Base-by-base conservation (phyloP, 345 rosid genomes). In the Schrenkiella parvula region DNA sequence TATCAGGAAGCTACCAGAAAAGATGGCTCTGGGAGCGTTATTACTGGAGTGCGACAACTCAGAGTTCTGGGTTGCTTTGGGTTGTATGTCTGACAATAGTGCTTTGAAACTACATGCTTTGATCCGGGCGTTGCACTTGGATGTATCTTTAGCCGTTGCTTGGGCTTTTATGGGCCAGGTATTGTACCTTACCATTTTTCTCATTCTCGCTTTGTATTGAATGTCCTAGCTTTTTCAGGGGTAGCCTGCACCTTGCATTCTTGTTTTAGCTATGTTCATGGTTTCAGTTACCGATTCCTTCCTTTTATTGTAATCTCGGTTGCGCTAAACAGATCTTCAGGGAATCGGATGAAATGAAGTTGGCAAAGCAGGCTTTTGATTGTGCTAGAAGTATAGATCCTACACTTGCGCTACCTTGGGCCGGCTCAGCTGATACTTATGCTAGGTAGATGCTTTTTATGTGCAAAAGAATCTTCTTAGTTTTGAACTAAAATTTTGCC, bases 151-250 rank as follows among this genome's bases (percentile, higher is more conserved):
- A 71, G 95, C 96, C 31, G 80, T 79, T 79, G 97, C 97, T 44
- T 95, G 99, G 97, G 95, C 93, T 62, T 82, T 80, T 64, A 88
- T 95, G 69, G 97, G 99, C 52, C 88, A 91, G 97, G 99, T 91
- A 81, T 58, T 58, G 29, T 51, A n/a, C 54, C 51, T 37, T 46
- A 37, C 1, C 51, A 35, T 64, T 19, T 21, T 53, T 43, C 13
- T 31, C 57, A 43, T 55, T 43, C 28, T 48, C 22, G 18, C 17
- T 38, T 71, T 25, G 51, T 26, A 37, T 61, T 70, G 19, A 29
- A 5, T 60, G 21, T 48, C 51, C 38, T 59, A 4, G 38, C 51
- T 60, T 28, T 34, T 23, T 47, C 14, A 34, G 37, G 6, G 15
- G 10, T 48, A 32, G 3, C 18, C 17, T 35, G 14, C 19, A 22